Percentiles rank a stretch among this genome's conserved stretches.
Conservation (phyloP, 1,139 yeast species). For the Scheffersomyces segobiensis region DNA sequence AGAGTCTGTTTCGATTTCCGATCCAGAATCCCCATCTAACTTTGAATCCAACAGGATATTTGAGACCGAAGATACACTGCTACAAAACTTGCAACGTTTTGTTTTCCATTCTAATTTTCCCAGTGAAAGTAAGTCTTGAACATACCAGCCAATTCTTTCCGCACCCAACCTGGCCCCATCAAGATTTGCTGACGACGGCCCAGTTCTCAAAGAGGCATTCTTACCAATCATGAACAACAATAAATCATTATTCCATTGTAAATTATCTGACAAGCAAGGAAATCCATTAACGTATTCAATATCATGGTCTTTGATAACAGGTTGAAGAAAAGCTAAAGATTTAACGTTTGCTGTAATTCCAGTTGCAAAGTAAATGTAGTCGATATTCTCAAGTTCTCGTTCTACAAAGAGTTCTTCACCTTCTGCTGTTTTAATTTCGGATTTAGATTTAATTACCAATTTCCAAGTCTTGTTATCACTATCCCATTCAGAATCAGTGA, state of each 20-base stretch:
- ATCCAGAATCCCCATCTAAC: constrained; percentile 2
- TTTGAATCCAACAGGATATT: constrained; percentile 5
- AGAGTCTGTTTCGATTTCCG: background rate
- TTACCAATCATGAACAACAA: constrained; percentile 48
- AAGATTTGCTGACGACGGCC: constrained; percentile 51
- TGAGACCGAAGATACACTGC: constrained; percentile 1
- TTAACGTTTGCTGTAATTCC: constrained; percentile 38
- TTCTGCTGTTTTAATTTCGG: constrained; percentile 6
- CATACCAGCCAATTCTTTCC: constrained; percentile 45
- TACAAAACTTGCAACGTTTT: constrained; percentile 4
- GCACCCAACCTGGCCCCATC: constrained; percentile 53
- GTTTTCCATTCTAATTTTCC: constrained; percentile 27
- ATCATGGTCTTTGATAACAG: constrained; percentile 24
- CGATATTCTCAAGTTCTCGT: constrained; percentile 17
- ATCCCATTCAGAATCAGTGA: constrained; percentile 23
- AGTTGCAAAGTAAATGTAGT: constrained; percentile 46
- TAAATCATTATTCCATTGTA: constrained; percentile 41
- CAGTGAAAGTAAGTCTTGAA: constrained; percentile 26
- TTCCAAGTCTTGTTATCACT: constrained; percentile 14
- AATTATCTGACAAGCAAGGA: constrained; percentile 47
- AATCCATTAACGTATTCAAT: constrained; percentile 37
- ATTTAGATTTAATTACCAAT: constrained; percentile 5
- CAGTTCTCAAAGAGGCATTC: constrained; percentile 44
- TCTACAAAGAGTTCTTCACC: constrained; percentile 7
- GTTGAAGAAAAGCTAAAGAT: constrained; percentile 28